Conservation (phyloP, 1,284 basidiomycete genomes). For the Pyrrhoderma noxium region DNA sequence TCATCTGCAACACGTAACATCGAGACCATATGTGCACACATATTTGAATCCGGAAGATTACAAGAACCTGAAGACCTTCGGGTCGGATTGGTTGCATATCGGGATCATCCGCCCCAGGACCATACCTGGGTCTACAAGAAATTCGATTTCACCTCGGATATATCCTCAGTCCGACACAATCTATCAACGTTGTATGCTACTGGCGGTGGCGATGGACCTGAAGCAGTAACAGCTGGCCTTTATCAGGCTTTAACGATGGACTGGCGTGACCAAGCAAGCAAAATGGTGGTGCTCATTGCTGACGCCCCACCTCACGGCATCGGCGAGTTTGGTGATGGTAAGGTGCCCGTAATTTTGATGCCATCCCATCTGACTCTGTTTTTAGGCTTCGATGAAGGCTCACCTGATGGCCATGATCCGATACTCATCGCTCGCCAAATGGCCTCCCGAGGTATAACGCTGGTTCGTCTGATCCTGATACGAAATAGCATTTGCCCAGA, state of each 20-base stretch:
- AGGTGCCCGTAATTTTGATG: constrained; percentile 26
- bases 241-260: constrained; percentile 83
- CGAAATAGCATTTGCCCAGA: not conserved
- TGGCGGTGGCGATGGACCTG: constrained; percentile 96
- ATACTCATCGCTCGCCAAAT: constrained; percentile 81
- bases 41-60: constrained; percentile 91
- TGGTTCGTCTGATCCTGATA: constrained; percentile 44
- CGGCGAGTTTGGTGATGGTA: constrained; percentile 89
- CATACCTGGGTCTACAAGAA: constrained; percentile 90
- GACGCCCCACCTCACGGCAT: constrained; percentile 97
- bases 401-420: constrained; percentile 91
- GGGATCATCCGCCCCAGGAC: constrained; percentile 94
- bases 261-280: constrained; percentile 86
- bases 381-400: constrained; percentile 82
- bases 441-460: constrained; percentile 85
- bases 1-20: constrained; percentile 96
- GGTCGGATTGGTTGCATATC: constrained; percentile 84
- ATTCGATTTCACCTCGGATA: constrained; percentile 91
- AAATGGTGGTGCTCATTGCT: constrained; percentile 93
- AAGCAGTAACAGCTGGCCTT: constrained; percentile 94
- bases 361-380: constrained; percentile 7
- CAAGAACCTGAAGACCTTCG: constrained; percentile 82
- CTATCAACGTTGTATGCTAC: constrained; percentile 84
- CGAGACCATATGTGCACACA: constrained; percentile 92
- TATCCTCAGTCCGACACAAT: constrained; percentile 80